Percentiles rank a stretch among this genome's conserved stretches.
phyloP scores from a whole-genome alignment of 2,329 filamentous ascomycete genomes.

The Pyrenophora tritici-repentis region DNA sequence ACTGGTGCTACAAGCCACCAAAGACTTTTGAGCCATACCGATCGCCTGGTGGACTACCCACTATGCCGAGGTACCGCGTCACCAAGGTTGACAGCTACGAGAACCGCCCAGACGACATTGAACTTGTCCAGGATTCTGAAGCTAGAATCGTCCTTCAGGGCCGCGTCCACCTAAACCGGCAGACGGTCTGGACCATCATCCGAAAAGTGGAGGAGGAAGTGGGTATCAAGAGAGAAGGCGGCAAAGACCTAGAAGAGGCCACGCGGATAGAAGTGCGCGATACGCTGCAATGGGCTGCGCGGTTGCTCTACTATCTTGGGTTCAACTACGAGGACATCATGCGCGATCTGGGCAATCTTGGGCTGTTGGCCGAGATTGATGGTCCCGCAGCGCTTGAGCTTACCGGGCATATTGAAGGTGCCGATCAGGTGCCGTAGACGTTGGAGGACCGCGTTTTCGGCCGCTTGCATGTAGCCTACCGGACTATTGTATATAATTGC shows the following conservation, averaged over 20 bases:
- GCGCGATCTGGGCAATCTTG: conserved; percentile 39
- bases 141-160: conserved; percentile 35
- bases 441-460: conserved; percentile 21
- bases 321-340: conserved; percentile 41
- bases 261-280: conserved; percentile 28
- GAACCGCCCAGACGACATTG: conserved; percentile 35
- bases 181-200: conserved; percentile 41
- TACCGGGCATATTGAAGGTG: conserved; percentile 8
- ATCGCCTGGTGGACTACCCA: conserved; percentile 41
- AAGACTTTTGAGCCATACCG: conserved; percentile 30
- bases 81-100: conserved; percentile 31
- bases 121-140: conserved; percentile 35
- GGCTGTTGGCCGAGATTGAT: conserved; percentile 39
- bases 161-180: conserved; percentile 38
- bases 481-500: conserved; percentile 23
- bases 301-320: conserved; percentile 38
- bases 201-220: conserved; percentile 42
- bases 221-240: conserved; percentile 21
- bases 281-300: conserved; percentile 41
- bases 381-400: conserved; percentile 20
- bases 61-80: conserved; percentile 35
- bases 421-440: conserved; percentile 10
- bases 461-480: conserved; percentile 23
- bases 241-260: conserved; percentile 15
- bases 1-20: conserved; percentile 48